A percentile compares a stretch with the other conserved stretches of the same genome.
Conservation (phyloP, 2,329 filamentous ascomycete species). For the Byssothecium circinans region DNA sequence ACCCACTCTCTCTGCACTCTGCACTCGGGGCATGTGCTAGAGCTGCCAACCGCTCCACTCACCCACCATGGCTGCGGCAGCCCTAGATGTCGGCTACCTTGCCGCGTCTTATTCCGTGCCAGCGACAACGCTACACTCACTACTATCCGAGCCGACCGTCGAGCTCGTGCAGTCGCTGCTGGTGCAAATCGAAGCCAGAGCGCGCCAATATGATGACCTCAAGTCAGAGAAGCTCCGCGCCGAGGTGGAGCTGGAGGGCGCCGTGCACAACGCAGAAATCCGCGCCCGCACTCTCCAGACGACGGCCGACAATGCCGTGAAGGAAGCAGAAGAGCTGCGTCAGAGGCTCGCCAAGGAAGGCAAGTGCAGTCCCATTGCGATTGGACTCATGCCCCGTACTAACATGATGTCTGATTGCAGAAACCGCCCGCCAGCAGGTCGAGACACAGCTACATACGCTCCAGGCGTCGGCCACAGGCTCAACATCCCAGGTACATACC, state of each 20-base stretch:
- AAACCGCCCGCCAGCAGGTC: constrained; percentile 72
- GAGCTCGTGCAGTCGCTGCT: constrained; percentile 79
- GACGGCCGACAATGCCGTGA: constrained; percentile 78
- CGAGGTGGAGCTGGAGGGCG: constrained; percentile 92
- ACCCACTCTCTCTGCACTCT: neutral
- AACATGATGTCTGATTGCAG: constrained; percentile 52
- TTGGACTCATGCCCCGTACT: constrained; percentile 10
- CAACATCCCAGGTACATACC: constrained; percentile 72
- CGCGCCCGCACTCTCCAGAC: constrained; percentile 80
- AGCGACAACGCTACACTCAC: constrained; percentile 62
- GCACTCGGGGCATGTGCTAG: constrained; percentile 28
- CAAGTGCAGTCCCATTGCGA: constrained; percentile 46
- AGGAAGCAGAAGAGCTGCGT: constrained; percentile 79
- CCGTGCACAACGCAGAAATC: constrained; percentile 78
- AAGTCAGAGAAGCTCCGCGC: constrained; percentile 85
- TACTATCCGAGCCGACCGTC: constrained; percentile 69
- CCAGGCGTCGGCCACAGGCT: constrained; percentile 71
- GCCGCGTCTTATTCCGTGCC: constrained; percentile 71
- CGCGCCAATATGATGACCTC: constrained; percentile 77
- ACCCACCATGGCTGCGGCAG: constrained; percentile 59
- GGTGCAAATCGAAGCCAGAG: constrained; percentile 73
- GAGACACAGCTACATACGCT: constrained; percentile 81
- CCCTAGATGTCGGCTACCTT: constrained; percentile 71
- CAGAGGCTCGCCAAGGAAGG: constrained; percentile 82
- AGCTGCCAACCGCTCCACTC: constrained; percentile 10